Base-by-base conservation (phyloP, 305 asterid species). In the Fraxinus latifolia region DNA sequence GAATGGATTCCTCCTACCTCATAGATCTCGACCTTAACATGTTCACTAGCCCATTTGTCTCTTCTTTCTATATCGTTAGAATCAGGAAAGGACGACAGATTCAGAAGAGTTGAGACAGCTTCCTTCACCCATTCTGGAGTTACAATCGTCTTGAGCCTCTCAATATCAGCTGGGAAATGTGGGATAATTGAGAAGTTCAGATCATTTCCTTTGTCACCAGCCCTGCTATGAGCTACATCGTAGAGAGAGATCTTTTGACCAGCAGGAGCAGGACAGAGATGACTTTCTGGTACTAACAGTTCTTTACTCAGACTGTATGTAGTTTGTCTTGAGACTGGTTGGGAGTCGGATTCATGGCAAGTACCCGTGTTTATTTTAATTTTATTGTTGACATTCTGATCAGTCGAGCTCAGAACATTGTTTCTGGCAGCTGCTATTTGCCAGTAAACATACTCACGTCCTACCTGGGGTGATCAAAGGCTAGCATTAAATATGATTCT, bases 201-300 rank as follows among this genome's bases (percentile, higher is more conserved):
- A 83, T 94, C 97, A 42, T 94, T 91, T 83, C 97, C 99, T 84
- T 95, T 95, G 84, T 93, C 99, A 58, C 99, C 99, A 0, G 95
- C 93, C 87, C 98, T 81, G 93, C 97, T 89, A 75, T 94, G 98
- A 53, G 97, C 97, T 12, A 90, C 86, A 1, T 90, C 87, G 68
- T 92, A 94, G 73, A 95, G 91, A 47, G 92, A 87, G 85, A 92
- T 87, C 86, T 81, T 87, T 87, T 82, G 86, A 82, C 91, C 91
- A 58, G 92, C 87, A 7, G 93, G 93, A 74, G 97, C 94, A 36
- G 93, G 89, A 78, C 85, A 31, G 76, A 9, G 86, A 15, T 55
- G 83, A 77, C 31, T 80, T 79, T 83, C 78, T 27, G 81, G 82
- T 70, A 82, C 34, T 47, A 39, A 33, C 1, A 76, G 19, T 77